Conservation (phyloP, 208 protist genomes). For the Vickermania spadyakhi region DNA sequence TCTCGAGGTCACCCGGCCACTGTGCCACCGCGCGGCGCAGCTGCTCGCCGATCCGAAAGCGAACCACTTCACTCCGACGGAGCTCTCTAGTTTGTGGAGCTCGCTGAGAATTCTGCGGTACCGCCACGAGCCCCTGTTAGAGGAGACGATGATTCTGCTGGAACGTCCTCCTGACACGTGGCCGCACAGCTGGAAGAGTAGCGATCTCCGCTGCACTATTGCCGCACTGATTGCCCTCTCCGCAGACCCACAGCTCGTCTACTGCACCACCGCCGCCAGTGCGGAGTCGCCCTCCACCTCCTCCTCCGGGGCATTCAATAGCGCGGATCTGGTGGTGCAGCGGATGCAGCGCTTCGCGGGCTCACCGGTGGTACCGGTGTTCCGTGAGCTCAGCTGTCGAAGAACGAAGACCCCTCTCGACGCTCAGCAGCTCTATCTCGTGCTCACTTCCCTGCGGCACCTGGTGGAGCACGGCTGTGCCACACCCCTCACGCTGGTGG, state of each 20-base stretch:
- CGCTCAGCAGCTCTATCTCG: conserved; percentile 13
- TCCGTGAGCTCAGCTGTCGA: neutral
- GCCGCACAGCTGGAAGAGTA: neutral
- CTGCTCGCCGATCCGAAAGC: conserved; percentile 16
- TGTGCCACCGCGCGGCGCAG: conserved; percentile 56
- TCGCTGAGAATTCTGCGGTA: conserved; percentile 42
- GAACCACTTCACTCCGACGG: conserved; percentile 28
- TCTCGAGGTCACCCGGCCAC: conserved; percentile 32
- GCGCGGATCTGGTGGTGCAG: no score
- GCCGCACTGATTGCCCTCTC: neutral
- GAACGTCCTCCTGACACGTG: neutral
- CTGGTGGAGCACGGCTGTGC: neutral
- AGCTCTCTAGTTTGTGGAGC: conserved; percentile 63
- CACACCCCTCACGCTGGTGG: neutral
- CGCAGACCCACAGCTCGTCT: neutral
- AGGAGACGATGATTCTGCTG: conserved; percentile 14
- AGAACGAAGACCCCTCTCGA: neutral
- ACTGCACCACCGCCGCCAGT: neutral
- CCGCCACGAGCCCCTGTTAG: conserved; percentile 17
- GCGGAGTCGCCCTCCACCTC: neutral
- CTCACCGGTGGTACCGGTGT: neutral
- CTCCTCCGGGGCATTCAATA: no score
- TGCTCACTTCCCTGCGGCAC: conserved; percentile 8
- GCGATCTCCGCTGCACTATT: neutral
- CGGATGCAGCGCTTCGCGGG: neutral